A percentile compares a stretch with the other conserved stretches of the same genome.
These are phyloP conservation scores for Globisporangium rhizosaccharum DNA, from an alignment of 352 stramenopile genomes.

Conservation along the genomic window DNA sequence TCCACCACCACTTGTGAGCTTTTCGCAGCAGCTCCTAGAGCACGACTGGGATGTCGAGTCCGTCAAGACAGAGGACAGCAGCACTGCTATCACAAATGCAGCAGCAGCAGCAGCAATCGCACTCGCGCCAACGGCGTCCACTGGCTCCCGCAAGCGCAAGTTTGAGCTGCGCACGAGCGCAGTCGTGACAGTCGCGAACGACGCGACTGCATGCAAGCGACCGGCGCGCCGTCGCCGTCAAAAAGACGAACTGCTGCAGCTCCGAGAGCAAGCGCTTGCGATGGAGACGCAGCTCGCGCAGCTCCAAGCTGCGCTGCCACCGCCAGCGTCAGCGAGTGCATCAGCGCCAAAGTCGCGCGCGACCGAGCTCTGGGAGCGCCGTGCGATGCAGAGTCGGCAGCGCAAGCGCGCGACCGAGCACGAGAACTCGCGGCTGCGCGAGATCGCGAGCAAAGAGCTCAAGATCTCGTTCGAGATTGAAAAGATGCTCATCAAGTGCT, in stretches of 20 bases:
- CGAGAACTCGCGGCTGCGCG: slow-evolving; percentile 11
- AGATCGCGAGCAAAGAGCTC: slow-evolving; percentile 4
- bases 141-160: slow-evolving; percentile 6
- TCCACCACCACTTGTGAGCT: not conserved
- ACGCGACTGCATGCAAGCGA: not conserved
- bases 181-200: not conserved
- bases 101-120: not conserved
- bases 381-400: not conserved
- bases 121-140: not conserved
- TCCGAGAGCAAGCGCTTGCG: slow-evolving; percentile 5
- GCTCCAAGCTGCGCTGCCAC: not conserved
- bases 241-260: slow-evolving; percentile 11
- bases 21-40: not conserved
- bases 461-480: slow-evolving; percentile 7
- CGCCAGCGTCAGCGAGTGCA: not conserved
- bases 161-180: slow-evolving; percentile 3
- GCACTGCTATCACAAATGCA: not conserved
- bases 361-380: not conserved
- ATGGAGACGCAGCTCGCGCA: slow-evolving; percentile 8
- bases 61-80: not conserved
- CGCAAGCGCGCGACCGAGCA: not conserved
- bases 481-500: slow-evolving; percentile 13
- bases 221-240: slow-evolving; percentile 7
- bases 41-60: not conserved
- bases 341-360: no score